phyloP scores from a whole-genome alignment of 345 rosid species.

The Syzygium aromaticum region DNA sequence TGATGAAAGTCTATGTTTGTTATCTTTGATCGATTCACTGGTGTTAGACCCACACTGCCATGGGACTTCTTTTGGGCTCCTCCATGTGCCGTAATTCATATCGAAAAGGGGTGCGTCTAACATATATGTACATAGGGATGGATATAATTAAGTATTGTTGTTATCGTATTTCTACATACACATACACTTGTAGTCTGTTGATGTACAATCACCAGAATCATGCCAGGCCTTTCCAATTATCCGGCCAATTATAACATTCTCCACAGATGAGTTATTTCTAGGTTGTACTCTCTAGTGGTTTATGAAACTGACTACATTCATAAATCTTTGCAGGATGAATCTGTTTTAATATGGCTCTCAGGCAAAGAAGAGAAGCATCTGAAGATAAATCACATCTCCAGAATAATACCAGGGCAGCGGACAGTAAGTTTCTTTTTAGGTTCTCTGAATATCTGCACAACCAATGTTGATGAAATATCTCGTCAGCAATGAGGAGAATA shows the following conservation, averaged over 20 bases:
- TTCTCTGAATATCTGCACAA: neutral
- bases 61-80: neutral
- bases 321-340: constrained; percentile 49
- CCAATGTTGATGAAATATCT: neutral
- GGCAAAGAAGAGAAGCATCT: constrained; percentile 71
- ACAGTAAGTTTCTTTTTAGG: constrained; percentile 41
- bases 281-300: neutral
- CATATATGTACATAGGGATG: neutral
- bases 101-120: neutral
- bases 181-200: neutral
- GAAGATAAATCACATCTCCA: constrained; percentile 57
- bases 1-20: neutral
- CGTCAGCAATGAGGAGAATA: neutral
- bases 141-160: neutral
- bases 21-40: neutral
- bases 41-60: neutral
- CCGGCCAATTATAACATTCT: neutral
- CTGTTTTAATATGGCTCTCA: constrained; percentile 66
- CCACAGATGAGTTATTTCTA: neutral
- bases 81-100: neutral
- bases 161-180: neutral
- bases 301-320: neutral
- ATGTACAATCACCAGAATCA: neutral
- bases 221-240: neutral
- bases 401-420: constrained; percentile 74